Evolutionary conservation across 164 flowering plant genomes (phyloP), one percentile per base, ranked within the genome.

Genomic region (Liriodendron chinense): DNA sequence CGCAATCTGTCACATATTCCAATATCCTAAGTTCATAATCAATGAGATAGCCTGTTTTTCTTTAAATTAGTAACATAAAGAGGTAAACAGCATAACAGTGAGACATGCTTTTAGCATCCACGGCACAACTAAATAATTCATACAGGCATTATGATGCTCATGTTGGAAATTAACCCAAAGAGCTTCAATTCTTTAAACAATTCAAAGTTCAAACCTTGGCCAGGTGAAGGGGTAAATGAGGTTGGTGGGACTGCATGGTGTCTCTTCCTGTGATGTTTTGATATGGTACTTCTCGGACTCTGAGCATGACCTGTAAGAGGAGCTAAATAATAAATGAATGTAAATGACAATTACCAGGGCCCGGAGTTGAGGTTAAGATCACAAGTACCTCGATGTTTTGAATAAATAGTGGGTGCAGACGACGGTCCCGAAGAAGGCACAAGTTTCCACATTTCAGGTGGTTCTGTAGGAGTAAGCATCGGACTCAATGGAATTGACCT

Each of bases 1-100:
- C 92, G 82, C 99, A 96, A 73, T 92, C 99, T 94, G 92, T 76
- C 25, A 67, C 67, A 74, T 25, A 21, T 47, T 47, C 22, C 59
- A 70, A 50, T 50, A 43, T 47, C 57, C 22, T 18, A 68, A 20
- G 20, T 68, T 47, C 71, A 16, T 7, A 47, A 18, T 53, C 48
- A 23, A 25, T 25, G 22, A 65, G 2, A 10, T 72, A 25, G 22
- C 13, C 20, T 9, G 9, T 26, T 59, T 70, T 26, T 0, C 4
- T 23, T 64, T n/a, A 64, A 64, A 64, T 23, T 21, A 10, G 3
- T 64, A 8, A 22, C 25, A 64, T 64, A 64, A n/a, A 64, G 25
- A 23, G 24, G 67, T 16, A 64, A 23, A 21, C 13, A 9, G 28
- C 22, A 61, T 18, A 61, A 22, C 20, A n/a, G 22, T 61, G 25